A percentile compares a stretch with the other conserved stretches of the same genome.
These are phyloP conservation scores for Penium margaritaceum DNA, from an alignment of 139 green algal genomes.

Conservation along the genomic window DNA sequence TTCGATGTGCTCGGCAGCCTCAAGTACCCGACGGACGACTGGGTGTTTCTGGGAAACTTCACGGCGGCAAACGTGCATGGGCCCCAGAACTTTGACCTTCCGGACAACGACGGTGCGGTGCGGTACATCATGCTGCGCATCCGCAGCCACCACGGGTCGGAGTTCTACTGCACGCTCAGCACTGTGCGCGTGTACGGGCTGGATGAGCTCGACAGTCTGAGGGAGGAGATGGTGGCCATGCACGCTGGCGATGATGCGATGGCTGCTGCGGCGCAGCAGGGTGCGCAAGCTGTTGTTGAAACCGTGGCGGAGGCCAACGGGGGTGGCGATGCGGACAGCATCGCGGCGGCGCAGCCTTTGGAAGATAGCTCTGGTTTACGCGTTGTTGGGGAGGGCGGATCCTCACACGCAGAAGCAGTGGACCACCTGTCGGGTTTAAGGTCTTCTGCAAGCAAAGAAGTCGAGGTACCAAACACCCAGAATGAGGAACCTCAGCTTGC, in stretches of 20 bases:
- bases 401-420: no score
- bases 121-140: constrained; percentile 47
- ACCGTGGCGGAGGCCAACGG: neutral
- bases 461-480: no score
- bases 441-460: no score
- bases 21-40: constrained; percentile 46
- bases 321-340: neutral
- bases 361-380: no score
- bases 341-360: neutral
- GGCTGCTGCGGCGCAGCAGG: neutral
- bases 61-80: constrained; percentile 34
- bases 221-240: constrained; percentile 47
- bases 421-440: no score
- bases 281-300: neutral
- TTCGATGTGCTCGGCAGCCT: constrained; percentile 45
- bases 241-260: neutral
- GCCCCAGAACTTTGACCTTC: constrained; percentile 38
- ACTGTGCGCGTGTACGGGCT: constrained; percentile 49
- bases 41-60: constrained; percentile 42
- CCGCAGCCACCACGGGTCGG: constrained; percentile 42
- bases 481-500: no score
- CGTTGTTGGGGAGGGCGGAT: no score
- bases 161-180: constrained; percentile 52
- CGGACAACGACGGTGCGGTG: constrained; percentile 39
- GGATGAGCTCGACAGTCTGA: constrained; percentile 46